A percentile compares a stretch with the other conserved stretches of the same genome.
These are phyloP conservation scores for Oryza glaberrima DNA, from an alignment of 176 grass and related monocot genomes.

Conservation along the genomic window DNA sequence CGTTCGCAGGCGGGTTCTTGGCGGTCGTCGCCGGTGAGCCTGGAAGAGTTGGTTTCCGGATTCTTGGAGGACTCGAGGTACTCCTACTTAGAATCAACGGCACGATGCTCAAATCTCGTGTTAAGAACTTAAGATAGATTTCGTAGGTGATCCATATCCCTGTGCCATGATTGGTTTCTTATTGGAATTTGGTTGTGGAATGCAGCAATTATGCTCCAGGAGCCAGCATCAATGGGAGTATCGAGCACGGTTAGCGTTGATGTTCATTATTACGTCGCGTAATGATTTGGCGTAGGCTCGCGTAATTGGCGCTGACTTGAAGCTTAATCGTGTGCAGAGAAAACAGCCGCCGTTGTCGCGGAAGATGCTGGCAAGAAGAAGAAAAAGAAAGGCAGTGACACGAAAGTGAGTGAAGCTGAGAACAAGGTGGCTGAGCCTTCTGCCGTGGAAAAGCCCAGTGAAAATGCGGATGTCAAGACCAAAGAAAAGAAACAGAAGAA, in stretches of 20 bases:
- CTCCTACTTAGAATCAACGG: not conserved
- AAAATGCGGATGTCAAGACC: not conserved
- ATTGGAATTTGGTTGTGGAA: not conserved
- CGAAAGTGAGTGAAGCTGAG: not conserved
- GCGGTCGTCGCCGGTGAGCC: slow-evolving; percentile 55
- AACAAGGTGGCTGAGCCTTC: not conserved
- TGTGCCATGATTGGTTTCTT: not conserved
- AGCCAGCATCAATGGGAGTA: not conserved
- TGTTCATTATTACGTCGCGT: not conserved
- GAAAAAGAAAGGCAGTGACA: slow-evolving; percentile 32
- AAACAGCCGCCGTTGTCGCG: not conserved
- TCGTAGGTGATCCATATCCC: not conserved
- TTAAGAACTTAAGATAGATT: not conserved
- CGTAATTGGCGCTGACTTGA: slow-evolving; percentile 14
- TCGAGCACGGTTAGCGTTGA: slow-evolving; percentile 61
- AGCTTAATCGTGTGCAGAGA: not conserved
- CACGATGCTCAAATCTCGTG: not conserved
- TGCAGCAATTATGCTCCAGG: slow-evolving; percentile 42
- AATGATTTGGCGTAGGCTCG: not conserved
- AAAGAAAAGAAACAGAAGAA: slow-evolving; percentile 38
- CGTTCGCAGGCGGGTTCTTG: slow-evolving; percentile 50
- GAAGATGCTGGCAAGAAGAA: slow-evolving; percentile 53
- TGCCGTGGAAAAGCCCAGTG: not conserved
- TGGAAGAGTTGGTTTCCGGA: slow-evolving; percentile 56
- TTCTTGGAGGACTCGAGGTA: slow-evolving; percentile 68